These are phyloP conservation scores for Teunomyces cretensis DNA, from an alignment of 805 yeast genomes.

Conservation along the genomic window DNA sequence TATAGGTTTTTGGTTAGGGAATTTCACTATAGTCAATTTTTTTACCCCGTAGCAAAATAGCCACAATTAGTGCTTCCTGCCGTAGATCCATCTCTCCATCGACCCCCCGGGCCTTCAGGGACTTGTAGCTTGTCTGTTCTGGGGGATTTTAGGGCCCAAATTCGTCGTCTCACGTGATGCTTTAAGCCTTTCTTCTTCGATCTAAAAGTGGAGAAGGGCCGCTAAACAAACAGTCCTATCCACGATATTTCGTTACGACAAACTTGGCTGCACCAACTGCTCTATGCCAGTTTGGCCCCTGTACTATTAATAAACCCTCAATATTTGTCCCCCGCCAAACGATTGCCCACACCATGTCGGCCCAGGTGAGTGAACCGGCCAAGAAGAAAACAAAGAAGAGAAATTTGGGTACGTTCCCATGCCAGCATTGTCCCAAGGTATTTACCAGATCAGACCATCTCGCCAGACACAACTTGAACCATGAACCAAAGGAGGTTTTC, in stretches of 20 bases:
- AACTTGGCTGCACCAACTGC: no score
- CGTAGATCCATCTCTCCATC: no score
- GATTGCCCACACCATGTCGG: background rate
- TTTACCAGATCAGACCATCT: slow-evolving; percentile 65
- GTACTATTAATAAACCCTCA: no score
- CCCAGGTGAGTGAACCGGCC: slow-evolving; percentile 6
- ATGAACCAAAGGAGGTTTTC: slow-evolving; percentile 52
- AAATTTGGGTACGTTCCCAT: slow-evolving; percentile 31
- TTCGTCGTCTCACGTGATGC: background rate
- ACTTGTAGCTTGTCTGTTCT: no score
- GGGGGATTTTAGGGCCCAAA: no score
- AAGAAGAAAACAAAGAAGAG: slow-evolving; percentile 21
- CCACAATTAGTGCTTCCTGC: no score
- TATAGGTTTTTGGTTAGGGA: no score
- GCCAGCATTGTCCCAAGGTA: slow-evolving; percentile 49
- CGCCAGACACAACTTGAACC: slow-evolving; percentile 63
- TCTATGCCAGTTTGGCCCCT: no score
- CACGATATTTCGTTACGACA: no score
- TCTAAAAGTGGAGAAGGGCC: background rate
- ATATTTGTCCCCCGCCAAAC: background rate
- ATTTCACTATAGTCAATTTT: no score
- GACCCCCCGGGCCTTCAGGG: no score
- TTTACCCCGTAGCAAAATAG: no score
- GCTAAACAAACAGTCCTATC: background rate
- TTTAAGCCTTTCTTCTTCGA: background rate